A percentile compares a stretch with the other conserved stretches of the same genome.
Conservation (phyloP, 371 early-diverging fungal species). For the Mycotypha africana region DNA sequence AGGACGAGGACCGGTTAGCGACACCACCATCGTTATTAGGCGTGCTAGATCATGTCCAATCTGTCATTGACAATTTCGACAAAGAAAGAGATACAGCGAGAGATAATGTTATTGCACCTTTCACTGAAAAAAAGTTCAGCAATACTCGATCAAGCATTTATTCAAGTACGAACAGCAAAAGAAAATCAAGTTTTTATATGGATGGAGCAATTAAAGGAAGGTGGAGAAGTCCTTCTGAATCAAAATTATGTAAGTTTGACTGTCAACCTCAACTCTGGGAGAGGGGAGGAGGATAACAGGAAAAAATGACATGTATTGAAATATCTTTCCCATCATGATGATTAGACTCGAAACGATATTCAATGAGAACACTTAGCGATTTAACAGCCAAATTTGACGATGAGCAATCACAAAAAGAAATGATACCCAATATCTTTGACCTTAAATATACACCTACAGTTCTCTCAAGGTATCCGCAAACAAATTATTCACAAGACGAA, state of each 20-base stretch:
- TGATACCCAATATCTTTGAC: constrained; percentile 32
- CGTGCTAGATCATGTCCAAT: constrained; percentile 40
- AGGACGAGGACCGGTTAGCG: too few relatives aligned
- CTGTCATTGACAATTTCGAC: constrained; percentile 44
- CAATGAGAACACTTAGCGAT: too few relatives aligned
- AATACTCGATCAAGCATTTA: too few relatives aligned
- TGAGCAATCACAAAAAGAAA: constrained; percentile 2
- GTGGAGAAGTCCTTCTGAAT: constrained; percentile 23
- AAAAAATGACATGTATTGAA: too few relatives aligned
- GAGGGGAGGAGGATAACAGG: too few relatives aligned
- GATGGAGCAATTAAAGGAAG: constrained; percentile 3
- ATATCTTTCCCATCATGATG: too few relatives aligned
- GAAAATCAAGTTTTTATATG: too few relatives aligned
- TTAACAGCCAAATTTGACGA: too few relatives aligned
- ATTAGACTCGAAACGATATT: too few relatives aligned
- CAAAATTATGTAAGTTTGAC: constrained; percentile 9
- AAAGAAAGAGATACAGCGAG: constrained; percentile 43
- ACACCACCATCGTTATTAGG: constrained; percentile 14
- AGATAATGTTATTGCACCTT: constrained; percentile 42
- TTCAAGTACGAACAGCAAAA: too few relatives aligned
- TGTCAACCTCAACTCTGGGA: background rate
- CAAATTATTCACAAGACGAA: constrained; percentile 22
- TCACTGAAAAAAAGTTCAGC: too few relatives aligned
- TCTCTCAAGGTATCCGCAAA: constrained; percentile 32
- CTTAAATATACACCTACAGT: constrained; percentile 36